Base-by-base conservation (phyloP, 2,329 filamentous ascomycete species). In the Cryphonectria naterciae region DNA sequence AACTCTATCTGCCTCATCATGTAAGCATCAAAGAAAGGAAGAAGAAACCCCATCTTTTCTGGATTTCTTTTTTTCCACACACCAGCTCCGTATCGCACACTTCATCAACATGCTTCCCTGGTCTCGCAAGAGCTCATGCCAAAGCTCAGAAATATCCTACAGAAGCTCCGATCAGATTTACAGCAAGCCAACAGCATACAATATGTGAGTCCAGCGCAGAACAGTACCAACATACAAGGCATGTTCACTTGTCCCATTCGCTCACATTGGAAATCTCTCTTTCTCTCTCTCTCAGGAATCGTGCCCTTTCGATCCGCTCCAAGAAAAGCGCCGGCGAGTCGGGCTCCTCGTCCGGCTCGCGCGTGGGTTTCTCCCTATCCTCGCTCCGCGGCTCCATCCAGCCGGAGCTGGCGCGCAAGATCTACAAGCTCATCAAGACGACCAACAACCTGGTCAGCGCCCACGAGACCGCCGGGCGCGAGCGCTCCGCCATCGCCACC, bases 341-440 rank as follows among this genome's bases (percentile, higher is more conserved):
- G 78, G 77, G 80, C 65, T 77, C 80, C 35, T 74, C 77, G n/a
- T 73, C 75, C 76, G 74, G 75, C 49, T 75, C 81, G 58, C 76
- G 88, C 77, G 90, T 93, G 79, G 91, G 90, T 78, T 97, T 98
- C 84, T 92, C 91, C 71, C 92, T 98, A 84, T 90, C 89, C 74
- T 96, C 94, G 28, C 89, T 99, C 69, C 93, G 95, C 67, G 94
- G 94, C 69, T 89, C 91, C 65, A 88, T 92, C 76, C 94, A 97
- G 79, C 93, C 95, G 5, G 94, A 98, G 81, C 88, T 98, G 39
- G 94, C 93, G 77, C 94, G 93, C 81, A 93, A 92, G 79, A 90
- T 99, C 67, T 97, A 91, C 86, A 92, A 92, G 76, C 88, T 99
- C 73, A 97, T 98, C 86, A 99, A 99, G 85, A 93, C 92, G 65